Conservation (phyloP, 768 basidiomycete species). For the Guyanaporus albipodus region DNA sequence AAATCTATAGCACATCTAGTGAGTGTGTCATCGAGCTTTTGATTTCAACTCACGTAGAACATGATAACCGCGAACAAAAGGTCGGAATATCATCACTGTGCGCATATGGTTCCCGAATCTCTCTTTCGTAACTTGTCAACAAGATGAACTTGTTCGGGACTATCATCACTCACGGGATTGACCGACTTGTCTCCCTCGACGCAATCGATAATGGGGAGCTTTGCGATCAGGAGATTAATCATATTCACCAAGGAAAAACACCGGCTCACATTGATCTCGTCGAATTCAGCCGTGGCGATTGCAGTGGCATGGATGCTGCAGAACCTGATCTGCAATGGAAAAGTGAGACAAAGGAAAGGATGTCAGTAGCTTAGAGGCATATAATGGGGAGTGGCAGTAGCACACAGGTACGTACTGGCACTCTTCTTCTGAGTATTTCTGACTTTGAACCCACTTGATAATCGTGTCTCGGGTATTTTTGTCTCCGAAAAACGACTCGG, state of each 20-base stretch:
- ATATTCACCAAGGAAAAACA: too few relatives aligned
- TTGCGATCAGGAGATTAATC: too few relatives aligned
- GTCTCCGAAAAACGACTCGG: too few relatives aligned
- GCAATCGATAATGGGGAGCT: not conserved
- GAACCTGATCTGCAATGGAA: too few relatives aligned
- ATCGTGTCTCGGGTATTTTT: not conserved
- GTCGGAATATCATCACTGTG: not conserved
- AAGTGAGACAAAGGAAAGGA: too few relatives aligned
- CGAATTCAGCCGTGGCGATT: too few relatives aligned
- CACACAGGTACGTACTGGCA: too few relatives aligned
- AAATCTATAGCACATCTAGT: not conserved
- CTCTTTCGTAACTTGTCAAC: not conserved
- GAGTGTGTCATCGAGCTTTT: not conserved
- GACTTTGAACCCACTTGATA: slow-evolving; percentile 1
- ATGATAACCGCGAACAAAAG: not conserved
- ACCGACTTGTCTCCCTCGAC: not conserved
- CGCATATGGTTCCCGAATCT: not conserved
- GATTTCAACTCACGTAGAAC: not conserved
- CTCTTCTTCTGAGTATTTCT: not conserved
- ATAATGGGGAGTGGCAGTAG: too few relatives aligned
- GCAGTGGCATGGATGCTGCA: too few relatives aligned
- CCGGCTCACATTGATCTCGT: too few relatives aligned
- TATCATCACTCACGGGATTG: not conserved
- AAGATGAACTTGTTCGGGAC: not conserved
- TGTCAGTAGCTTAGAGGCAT: too few relatives aligned